Evolutionary conservation across 176 grass and related monocot genomes (phyloP), one percentile per base, ranked within the genome.

Genomic region (Dactylis glomerata): DNA sequence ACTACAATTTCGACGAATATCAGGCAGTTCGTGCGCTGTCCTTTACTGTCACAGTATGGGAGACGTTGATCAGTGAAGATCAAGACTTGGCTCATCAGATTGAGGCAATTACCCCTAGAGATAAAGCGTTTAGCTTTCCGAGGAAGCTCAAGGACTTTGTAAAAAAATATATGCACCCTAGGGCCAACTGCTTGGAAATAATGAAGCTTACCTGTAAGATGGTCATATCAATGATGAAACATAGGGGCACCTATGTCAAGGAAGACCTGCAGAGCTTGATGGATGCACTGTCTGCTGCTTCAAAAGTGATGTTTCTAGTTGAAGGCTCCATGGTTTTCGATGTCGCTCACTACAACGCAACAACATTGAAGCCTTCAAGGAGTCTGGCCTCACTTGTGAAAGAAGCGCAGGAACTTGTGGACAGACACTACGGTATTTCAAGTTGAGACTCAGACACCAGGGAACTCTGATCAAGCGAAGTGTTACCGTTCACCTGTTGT

Each of bases 251-350:
- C 5, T 17, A 77, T 36, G 1, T 0, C 1, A 7, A 1, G 8
- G 1, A 16, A 26, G 55, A 78, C 0, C 2, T 59, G 14, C 0
- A 28, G 7, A 42, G 36, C 31, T 90, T 63, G 86, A 76, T 84
- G 73, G 46, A 26, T 10, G 4, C 34, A 1, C 34, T 78, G 51
- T 78, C 54, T 0, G 28, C 1, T 0, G 34, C 54, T 78, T 40
- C 54, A 0, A 3, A 41, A 0, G 1, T 5, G 2, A 26, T 78
- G 34, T 27, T 15, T 14, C 6, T 41, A 2, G 0, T 78, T 0
- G 75, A 78, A 0, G 13, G 11, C 52, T 26, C 72, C 75, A 83
- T 23, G 84, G 87, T 42, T 56, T 75, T 84, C 34, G 54, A 37
- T 8, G 38, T 40, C 38, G 8, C 3, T 5, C 38, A 40, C 3